Base-by-base conservation (phyloP, 768 basidiomycete genomes). In the Dentipellis sp. region DNA sequence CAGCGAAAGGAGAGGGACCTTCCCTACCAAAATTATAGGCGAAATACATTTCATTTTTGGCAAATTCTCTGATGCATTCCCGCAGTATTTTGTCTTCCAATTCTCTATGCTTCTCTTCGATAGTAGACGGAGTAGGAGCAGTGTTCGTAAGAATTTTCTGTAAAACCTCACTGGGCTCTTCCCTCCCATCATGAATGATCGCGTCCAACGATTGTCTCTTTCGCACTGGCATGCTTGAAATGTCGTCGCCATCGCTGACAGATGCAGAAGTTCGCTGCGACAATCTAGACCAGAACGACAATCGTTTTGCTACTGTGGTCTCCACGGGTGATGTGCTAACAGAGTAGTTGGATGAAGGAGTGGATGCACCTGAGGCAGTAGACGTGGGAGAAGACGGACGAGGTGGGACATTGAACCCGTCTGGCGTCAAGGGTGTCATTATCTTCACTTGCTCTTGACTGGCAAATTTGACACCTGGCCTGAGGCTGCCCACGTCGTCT, bases 21-120 rank as follows among this genome's bases (percentile, higher is more conserved):
- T 29, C 64, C 74, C 56, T 68, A 88, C 93, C 94, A 62, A 92
- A 93, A 57, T 78, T 83, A 68, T 91, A 88, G 0, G 91, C 78
- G 66, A 91, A 95, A 69, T 88, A 94, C 90, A 97, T 95, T 48
- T 83, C 86, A 10, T 91, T 92, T 63, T 86, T 89, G 12, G 79
- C 75, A 64, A 83, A 91, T 62, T 91, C 86, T 53, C 80, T 77
- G 34, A 91, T 75, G 54, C 83, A 84, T 68, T 94, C 90, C 21
- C 83, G 75, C 10, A 95, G 71, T 47, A 95, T 86, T 69, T 92
- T 93, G 34, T 79, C 77, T 63, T 97, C 94, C 9, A 97, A 71
- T 63, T 94, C 88, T 2, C 77, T 74, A 61, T 86, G 79, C 63
- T 75, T 80, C 64, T 89, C 85, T 70, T 88, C 87, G 5, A 70